Percentiles rank a stretch among this genome's conserved stretches.
phyloP scores from a whole-genome alignment of 352 stramenopile species.

The Lagenidium sp. region DNA sequence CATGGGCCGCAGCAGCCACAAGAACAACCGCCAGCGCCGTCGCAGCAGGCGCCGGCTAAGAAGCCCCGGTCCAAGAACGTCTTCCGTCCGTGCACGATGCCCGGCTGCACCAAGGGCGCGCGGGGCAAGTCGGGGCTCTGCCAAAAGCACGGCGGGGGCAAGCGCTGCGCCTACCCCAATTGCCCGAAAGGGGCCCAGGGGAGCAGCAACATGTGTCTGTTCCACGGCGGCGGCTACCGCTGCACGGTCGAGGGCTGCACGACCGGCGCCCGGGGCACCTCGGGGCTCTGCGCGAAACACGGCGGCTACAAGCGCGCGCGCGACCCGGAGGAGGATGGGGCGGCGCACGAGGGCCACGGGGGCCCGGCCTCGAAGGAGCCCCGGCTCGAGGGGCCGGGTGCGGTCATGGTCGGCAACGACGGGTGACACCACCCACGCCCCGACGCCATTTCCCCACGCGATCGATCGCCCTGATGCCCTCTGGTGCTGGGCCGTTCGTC shows the following conservation, averaged over 20 bases:
- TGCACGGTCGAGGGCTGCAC: slow-evolving; percentile 65
- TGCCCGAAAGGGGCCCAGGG: slow-evolving; percentile 81
- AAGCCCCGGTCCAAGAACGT: slow-evolving; percentile 66
- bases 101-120: slow-evolving; percentile 67
- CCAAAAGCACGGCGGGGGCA: slow-evolving; percentile 80
- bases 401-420: neutral
- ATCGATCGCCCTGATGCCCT: no score
- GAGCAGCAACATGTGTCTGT: slow-evolving; percentile 64
- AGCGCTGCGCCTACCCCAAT: slow-evolving; percentile 43
- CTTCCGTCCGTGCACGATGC: slow-evolving; percentile 46
- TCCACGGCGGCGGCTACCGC: slow-evolving; percentile 79
- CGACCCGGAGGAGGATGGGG: neutral
- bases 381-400: slow-evolving; percentile 8
- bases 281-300: slow-evolving; percentile 70
- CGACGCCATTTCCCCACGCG: no score
- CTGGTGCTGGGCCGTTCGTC: no score
- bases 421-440: neutral
- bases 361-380: slow-evolving; percentile 7
- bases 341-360: neutral
- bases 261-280: slow-evolving; percentile 68
- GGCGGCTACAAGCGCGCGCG: slow-evolving; percentile 53
- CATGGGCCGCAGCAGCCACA: neutral
- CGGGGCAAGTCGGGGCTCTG: slow-evolving; percentile 77
- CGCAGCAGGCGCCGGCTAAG: slow-evolving; percentile 30
- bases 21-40: slow-evolving; percentile 6